phyloP scores from a whole-genome alignment of 2,329 filamentous ascomycete species.

The Plenodomus tracheiphilus region DNA sequence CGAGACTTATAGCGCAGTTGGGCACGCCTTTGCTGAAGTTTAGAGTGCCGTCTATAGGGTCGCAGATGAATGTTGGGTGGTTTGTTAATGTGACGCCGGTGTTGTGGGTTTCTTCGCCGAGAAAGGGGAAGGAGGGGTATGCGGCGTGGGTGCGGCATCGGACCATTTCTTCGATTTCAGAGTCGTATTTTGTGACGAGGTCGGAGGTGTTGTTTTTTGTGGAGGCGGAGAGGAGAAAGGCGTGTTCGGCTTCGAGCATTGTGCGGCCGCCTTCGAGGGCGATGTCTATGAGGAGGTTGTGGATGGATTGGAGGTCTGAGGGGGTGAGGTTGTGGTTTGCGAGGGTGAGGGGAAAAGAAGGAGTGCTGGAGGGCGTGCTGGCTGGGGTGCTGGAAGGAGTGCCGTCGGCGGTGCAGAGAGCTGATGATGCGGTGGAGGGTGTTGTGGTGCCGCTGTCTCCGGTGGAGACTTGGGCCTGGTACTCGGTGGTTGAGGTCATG shows the following conservation, averaged over 20 bases:
- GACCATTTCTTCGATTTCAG: conserved; percentile 57
- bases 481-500: not conserved
- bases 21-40: conserved; percentile 46
- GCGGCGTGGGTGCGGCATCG: conserved; percentile 45
- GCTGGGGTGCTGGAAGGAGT: conserved; percentile 10
- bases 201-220: conserved; percentile 51
- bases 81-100: conserved; percentile 34
- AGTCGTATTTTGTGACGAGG: conserved; percentile 59
- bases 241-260: conserved; percentile 39
- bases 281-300: conserved; percentile 25
- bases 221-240: conserved; percentile 19
- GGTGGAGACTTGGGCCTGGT: not conserved
- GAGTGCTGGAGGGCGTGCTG: conserved; percentile 8
- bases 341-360: conserved; percentile 16
- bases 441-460: conserved; percentile 5
- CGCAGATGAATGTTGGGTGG: conserved; percentile 41
- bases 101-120: conserved; percentile 45
- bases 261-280: conserved; percentile 36
- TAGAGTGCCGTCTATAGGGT: conserved; percentile 46
- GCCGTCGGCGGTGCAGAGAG: not conserved
- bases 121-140: conserved; percentile 52
- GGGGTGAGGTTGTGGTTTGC: conserved; percentile 20
- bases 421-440: conserved; percentile 6
- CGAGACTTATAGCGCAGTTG: conserved; percentile 42
- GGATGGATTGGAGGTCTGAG: conserved; percentile 16